Percentiles rank a stretch among this genome's conserved stretches.
Conservation (phyloP, 2,329 filamentous ascomycete species). For the Trichoderma arundinaceum region DNA sequence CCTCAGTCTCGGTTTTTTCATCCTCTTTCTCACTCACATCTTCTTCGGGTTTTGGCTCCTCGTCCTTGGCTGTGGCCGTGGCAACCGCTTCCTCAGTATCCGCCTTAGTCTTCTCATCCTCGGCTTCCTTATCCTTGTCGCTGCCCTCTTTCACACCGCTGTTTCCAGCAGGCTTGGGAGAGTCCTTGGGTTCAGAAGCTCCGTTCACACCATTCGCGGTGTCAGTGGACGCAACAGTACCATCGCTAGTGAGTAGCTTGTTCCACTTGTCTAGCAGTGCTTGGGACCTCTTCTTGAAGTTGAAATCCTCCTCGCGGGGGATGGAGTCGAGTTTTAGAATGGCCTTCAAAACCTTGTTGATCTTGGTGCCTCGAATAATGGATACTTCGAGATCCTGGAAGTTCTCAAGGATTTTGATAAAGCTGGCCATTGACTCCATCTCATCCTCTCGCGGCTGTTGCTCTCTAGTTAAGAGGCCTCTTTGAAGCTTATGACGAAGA, state of each 20-base stretch:
- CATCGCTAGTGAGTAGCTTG: conserved; percentile 72
- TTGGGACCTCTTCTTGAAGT: conserved; percentile 85
- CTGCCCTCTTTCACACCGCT: conserved; percentile 50
- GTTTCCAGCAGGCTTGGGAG: conserved; percentile 50
- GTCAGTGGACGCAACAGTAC: conserved; percentile 43
- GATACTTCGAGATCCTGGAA: conserved; percentile 81
- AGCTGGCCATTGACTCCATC: conserved; percentile 79
- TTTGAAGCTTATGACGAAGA: conserved; percentile 91
- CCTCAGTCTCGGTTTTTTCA: conserved; percentile 37
- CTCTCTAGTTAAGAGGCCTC: conserved; percentile 86
- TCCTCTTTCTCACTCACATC: conserved; percentile 36
- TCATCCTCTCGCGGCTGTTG: conserved; percentile 84
- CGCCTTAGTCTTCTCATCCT: conserved; percentile 38
- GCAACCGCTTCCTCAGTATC: conserved; percentile 39
- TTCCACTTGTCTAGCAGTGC: conserved; percentile 88
- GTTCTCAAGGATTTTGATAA: conserved; percentile 79
- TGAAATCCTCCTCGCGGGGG: conserved; percentile 84
- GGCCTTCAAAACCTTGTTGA: conserved; percentile 96
- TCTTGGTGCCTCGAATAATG: conserved; percentile 91
- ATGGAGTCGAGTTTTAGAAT: conserved; percentile 88
- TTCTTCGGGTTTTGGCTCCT: conserved; percentile 33
- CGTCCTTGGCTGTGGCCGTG: conserved; percentile 31
- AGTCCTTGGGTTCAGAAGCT: conserved; percentile 45
- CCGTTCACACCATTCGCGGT: conserved; percentile 57
- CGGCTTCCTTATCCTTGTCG: conserved; percentile 42